These are phyloP conservation scores for Moniliella sp. DNA, from an alignment of 1,284 basidiomycete genomes.

Conservation along the genomic window DNA sequence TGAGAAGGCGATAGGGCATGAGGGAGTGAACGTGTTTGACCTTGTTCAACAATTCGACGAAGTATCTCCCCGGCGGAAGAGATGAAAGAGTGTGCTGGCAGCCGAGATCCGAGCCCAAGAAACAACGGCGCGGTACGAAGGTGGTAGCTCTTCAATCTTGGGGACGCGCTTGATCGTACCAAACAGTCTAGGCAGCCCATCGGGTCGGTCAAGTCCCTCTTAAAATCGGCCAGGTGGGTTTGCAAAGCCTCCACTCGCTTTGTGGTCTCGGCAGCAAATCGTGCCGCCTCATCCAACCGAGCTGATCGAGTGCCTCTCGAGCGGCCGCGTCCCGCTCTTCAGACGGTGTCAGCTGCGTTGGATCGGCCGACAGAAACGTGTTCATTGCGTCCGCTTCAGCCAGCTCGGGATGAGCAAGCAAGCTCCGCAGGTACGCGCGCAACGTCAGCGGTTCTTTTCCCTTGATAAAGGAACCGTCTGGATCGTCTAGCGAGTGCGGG, in stretches of 20 bases:
- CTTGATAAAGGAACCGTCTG: no score
- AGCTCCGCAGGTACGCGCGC: slow-evolving; percentile 62
- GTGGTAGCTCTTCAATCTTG: slow-evolving; percentile 54
- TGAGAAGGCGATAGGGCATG: slow-evolving; percentile 94
- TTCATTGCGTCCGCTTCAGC: slow-evolving; percentile 63
- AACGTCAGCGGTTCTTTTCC: slow-evolving; percentile 90
- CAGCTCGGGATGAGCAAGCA: slow-evolving; percentile 50
- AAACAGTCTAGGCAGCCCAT: slow-evolving; percentile 70
- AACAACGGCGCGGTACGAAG: slow-evolving; percentile 64
- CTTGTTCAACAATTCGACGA: slow-evolving; percentile 69
- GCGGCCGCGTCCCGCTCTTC: slow-evolving; percentile 58
- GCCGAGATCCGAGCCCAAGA: slow-evolving; percentile 73
- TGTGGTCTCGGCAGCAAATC: slow-evolving; percentile 69
- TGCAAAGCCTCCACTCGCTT: slow-evolving; percentile 63
- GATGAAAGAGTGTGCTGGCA: slow-evolving; percentile 84
- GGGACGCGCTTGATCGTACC: slow-evolving; percentile 63
- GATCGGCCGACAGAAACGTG: slow-evolving; percentile 62
- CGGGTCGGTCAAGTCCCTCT: slow-evolving; percentile 55
- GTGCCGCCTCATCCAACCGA: slow-evolving; percentile 62
- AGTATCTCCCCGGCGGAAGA: slow-evolving; percentile 71
- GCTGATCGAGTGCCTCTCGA: slow-evolving; percentile 72
- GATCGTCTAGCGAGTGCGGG: no score
- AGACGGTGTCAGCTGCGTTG: slow-evolving; percentile 48
- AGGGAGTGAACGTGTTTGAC: slow-evolving; percentile 81
- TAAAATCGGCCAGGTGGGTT: slow-evolving; percentile 61